phyloP scores from a whole-genome alignment of 805 yeast species.

The Metahyphopichia silvanorum region DNA sequence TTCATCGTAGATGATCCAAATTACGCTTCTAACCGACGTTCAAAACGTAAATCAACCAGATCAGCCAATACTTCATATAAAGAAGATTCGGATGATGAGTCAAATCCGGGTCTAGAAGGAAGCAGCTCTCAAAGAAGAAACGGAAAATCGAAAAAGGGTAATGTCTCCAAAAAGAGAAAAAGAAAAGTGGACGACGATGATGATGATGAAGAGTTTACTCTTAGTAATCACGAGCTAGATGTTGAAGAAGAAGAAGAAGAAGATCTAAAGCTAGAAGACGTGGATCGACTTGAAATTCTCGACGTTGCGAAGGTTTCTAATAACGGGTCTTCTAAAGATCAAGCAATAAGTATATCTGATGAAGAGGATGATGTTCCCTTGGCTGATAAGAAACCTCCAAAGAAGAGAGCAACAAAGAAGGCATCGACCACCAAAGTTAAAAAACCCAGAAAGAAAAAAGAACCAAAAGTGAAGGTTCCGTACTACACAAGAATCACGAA shows the following conservation, averaged over 20 bases:
- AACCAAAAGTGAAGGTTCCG: conserved; percentile 57
- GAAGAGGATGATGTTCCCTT: conserved; percentile 24
- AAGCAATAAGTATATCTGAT: conserved; percentile 27
- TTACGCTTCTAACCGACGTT: conserved; percentile 13
- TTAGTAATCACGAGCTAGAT: conserved; percentile 9
- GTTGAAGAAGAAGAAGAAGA: conserved; percentile 26
- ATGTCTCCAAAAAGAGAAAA: conserved; percentile 3
- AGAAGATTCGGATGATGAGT: conserved; percentile 22
- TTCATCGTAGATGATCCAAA: conserved; percentile 39
- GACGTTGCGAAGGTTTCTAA: conserved; percentile 12
- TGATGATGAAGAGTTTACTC: conserved; percentile 11
- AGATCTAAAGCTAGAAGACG: conserved; percentile 38
- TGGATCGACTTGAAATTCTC: conserved; percentile 29
- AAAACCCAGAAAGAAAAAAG: conserved; percentile 27
- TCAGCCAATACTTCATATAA: conserved; percentile 17
- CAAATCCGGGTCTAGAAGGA: conserved; percentile 7
- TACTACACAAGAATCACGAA: conserved; percentile 68
- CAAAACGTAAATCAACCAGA: conserved; percentile 11
- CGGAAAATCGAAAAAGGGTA: conserved; percentile 2
- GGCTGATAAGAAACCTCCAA: conserved; percentile 18
- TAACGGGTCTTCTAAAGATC: conserved; percentile 18
- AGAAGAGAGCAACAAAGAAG: conserved; percentile 14
- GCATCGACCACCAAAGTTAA: conserved; percentile 5
- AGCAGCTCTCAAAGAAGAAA: conserved; percentile 9
- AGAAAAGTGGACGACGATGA: conserved; percentile 9